Evolutionary conservation across 2,329 filamentous ascomycete genomes (phyloP).

Genomic region (Leptographium lundbergii): DNA sequence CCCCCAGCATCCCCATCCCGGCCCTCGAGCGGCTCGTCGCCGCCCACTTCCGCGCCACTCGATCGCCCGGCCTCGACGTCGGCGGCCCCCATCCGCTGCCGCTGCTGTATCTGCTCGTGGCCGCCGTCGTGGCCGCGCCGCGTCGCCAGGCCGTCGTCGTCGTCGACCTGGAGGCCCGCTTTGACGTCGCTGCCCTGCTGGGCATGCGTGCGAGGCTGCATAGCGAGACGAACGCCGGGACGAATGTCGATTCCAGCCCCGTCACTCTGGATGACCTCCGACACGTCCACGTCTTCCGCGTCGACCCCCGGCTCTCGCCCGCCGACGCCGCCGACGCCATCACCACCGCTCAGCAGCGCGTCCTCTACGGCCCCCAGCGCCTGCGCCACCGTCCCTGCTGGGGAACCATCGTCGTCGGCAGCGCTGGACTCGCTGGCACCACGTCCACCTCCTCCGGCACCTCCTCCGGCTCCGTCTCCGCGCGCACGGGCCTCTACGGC

Average conservation of each 20-base stretch:
- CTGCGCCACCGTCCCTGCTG: constrained; percentile 39
- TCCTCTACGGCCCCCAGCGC: constrained; percentile 34
- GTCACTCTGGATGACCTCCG: constrained; percentile 24
- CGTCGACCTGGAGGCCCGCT: constrained; percentile 41
- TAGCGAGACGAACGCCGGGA: neutral
- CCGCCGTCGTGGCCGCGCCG: constrained; percentile 35
- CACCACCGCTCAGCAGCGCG: constrained; percentile 29
- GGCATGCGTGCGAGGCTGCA: constrained; percentile 8
- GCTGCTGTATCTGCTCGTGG: constrained; percentile 42
- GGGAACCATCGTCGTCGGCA: constrained; percentile 43
- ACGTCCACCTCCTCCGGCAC: constrained; percentile 11
- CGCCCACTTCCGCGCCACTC: constrained; percentile 35
- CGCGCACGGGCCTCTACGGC: constrained; percentile 28
- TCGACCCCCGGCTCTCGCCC: constrained; percentile 17
- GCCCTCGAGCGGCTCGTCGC: constrained; percentile 33
- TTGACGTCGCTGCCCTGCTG: constrained; percentile 38
- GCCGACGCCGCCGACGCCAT: constrained; percentile 20
- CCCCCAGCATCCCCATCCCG: constrained; percentile 9
- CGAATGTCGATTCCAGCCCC: neutral
- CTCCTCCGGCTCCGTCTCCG: constrained; percentile 17
- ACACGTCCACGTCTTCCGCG: constrained; percentile 38
- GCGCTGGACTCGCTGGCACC: constrained; percentile 14
- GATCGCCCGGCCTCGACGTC: constrained; percentile 33
- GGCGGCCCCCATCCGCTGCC: constrained; percentile 37
- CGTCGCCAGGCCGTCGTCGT: constrained; percentile 36